Evolutionary conservation across 2,329 filamentous ascomycete species (phyloP).

Genomic region (Aspergillus eucalypticola): DNA sequence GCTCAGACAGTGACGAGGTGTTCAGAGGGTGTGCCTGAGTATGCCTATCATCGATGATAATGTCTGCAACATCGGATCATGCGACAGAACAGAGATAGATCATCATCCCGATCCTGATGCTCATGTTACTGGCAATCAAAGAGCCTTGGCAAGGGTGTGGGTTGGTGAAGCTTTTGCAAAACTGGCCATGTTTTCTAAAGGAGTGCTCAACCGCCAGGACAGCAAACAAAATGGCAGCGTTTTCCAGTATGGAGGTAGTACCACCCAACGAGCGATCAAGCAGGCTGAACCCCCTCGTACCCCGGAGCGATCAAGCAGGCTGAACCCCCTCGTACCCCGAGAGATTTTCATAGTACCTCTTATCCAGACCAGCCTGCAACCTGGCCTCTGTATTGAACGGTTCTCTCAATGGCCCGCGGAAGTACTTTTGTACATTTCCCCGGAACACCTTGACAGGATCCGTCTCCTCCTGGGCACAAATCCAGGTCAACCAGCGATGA

Average conservation of each 20-base stretch:
- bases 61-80: not conserved
- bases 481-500: slow-evolving; percentile 51
- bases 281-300: not conserved
- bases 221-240: not conserved
- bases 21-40: too few relatives aligned
- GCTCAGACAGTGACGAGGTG: too few relatives aligned
- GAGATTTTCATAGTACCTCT: slow-evolving; percentile 43
- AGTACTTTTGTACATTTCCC: slow-evolving; percentile 46
- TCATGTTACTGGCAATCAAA: not conserved
- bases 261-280: not conserved
- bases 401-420: slow-evolving; percentile 45
- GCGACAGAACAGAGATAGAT: not conserved
- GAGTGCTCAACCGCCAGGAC: not conserved
- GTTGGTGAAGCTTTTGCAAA: not conserved
- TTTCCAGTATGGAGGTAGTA: not conserved
- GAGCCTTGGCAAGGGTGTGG: not conserved
- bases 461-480: slow-evolving; percentile 48
- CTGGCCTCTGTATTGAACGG: slow-evolving; percentile 50
- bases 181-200: not conserved
- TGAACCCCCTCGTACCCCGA: slow-evolving; percentile 2
- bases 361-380: slow-evolving; percentile 48
- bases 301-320: slow-evolving; percentile 1
- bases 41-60: too few relatives aligned
- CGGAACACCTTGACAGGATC: slow-evolving; percentile 51
- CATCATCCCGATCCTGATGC: not conserved